These are phyloP conservation scores for Jaapia argillacea DNA, from an alignment of 768 basidiomycete genomes.

Conservation along the genomic window DNA sequence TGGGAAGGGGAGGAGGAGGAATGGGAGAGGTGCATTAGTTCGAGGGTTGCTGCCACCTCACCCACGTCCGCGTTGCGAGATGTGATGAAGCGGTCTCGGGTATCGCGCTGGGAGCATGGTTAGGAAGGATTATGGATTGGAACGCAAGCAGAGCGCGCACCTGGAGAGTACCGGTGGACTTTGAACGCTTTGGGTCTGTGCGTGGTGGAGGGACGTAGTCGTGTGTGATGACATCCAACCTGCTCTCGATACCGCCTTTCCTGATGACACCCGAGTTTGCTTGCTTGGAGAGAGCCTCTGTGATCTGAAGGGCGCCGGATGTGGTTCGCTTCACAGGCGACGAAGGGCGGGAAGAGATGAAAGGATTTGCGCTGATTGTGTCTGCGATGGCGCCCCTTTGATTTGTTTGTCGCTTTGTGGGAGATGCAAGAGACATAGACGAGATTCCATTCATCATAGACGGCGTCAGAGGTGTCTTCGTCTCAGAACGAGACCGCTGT, in stretches of 20 bases:
- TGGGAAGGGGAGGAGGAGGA: slow-evolving; percentile 61
- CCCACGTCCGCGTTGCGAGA: slow-evolving; percentile 40
- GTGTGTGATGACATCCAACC: slow-evolving; percentile 65
- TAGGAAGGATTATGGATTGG: too few species aligned
- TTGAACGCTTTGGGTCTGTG: slow-evolving; percentile 27
- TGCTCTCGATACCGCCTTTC: slow-evolving; percentile 68
- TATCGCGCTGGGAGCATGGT: too few species aligned
- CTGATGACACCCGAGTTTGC: slow-evolving; percentile 61
- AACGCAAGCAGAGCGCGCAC: too few species aligned
- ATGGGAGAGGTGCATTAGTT: slow-evolving; percentile 49
- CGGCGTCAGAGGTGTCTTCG: slow-evolving; percentile 38
- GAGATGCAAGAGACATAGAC: slow-evolving; percentile 21
- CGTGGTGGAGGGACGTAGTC: slow-evolving; percentile 68
- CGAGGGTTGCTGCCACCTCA: slow-evolving; percentile 55
- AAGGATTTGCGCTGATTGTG: slow-evolving; percentile 55
- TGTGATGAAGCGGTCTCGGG: slow-evolving; percentile 67
- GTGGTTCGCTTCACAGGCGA: slow-evolving; percentile 61
- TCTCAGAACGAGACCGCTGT: slow-evolving; percentile 38
- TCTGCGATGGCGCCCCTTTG: slow-evolving; percentile 43
- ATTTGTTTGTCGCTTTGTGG: slow-evolving; percentile 18
- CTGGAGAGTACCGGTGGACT: background rate
- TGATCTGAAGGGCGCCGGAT: slow-evolving; percentile 33
- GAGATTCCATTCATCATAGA: slow-evolving; percentile 30
- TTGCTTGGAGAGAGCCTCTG: slow-evolving; percentile 49
- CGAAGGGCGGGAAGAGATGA: slow-evolving; percentile 46